Conservation (phyloP, 768 basidiomycete genomes). For the Rubroboletus pulcherrimus region DNA sequence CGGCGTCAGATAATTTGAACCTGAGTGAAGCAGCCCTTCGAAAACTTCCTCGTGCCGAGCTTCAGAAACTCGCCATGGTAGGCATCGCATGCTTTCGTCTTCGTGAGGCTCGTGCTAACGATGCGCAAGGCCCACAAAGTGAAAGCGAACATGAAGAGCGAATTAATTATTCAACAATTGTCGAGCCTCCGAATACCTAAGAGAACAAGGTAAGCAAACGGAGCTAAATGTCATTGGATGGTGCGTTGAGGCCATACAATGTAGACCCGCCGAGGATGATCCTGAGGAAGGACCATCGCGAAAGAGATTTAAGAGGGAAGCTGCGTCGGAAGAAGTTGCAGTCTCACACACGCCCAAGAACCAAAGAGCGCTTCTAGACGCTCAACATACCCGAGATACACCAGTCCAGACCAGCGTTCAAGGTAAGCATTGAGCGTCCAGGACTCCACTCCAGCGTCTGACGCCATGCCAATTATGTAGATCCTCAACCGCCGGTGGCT, state of each 20-base stretch:
- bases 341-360: background rate
- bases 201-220: constrained; percentile 10
- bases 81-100: background rate
- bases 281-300: constrained; percentile 10
- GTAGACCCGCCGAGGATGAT: constrained; percentile 7
- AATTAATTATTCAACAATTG: constrained; percentile 23
- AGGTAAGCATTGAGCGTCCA: background rate
- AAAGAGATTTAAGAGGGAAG: constrained; percentile 13
- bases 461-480: background rate
- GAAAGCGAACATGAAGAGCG: constrained; percentile 27
- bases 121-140: constrained; percentile 18
- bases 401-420: background rate
- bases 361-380: background rate
- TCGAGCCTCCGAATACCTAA: constrained; percentile 8
- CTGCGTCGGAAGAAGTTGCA: background rate
- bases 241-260: background rate
- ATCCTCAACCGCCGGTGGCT: background rate
- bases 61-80: constrained; percentile 29
- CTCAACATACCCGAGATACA: background rate
- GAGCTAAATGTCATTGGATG: background rate
- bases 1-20: background rate
- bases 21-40: constrained; percentile 19
- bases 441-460: background rate
- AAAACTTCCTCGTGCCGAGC: constrained; percentile 21
- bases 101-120: background rate